Conservation (phyloP, 2,329 filamentous ascomycete genomes). For the Alternaria triticimaculans region DNA sequence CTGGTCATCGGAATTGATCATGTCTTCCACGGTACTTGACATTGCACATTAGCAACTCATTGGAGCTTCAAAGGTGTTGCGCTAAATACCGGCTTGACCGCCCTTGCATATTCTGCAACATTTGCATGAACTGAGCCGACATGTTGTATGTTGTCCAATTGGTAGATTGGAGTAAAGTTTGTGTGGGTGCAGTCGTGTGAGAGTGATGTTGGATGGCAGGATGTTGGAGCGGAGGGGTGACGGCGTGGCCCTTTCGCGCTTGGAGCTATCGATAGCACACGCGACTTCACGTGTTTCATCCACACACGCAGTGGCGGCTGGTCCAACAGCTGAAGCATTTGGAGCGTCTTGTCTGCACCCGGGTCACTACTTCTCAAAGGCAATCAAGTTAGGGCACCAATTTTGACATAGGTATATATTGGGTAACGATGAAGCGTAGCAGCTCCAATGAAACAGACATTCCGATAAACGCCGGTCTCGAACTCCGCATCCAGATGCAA, state of each 20-base stretch:
- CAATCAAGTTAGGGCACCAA: not conserved
- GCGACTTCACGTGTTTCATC: conserved; percentile 1
- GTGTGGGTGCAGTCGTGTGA: not conserved
- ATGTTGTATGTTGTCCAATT: conserved; percentile 9
- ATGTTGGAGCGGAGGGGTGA: not conserved
- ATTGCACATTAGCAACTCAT: not conserved
- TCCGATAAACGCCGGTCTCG: not conserved
- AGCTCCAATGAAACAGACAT: not conserved
- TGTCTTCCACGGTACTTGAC: conserved; percentile 13
- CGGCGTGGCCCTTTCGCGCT: conserved; percentile 1
- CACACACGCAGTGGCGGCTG: not conserved
- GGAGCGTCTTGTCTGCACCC: not conserved
- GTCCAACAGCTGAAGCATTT: not conserved
- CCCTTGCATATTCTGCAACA: conserved; percentile 20
- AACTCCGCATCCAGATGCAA: not conserved
- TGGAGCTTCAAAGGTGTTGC: not conserved
- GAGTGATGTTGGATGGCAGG: not conserved
- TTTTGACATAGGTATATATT: not conserved
- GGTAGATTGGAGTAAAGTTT: too few relatives aligned
- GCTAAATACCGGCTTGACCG: conserved; percentile 7
- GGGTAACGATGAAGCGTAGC: not conserved
- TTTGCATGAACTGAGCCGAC: conserved; percentile 19
- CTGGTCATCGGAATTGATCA: conserved; percentile 14
- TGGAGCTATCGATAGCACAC: conserved; percentile 2
- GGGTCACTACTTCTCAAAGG: not conserved